Evolutionary conservation across 2,329 filamentous ascomycete species (phyloP).

Genomic region (Paraphaeosphaeria sporulosa): DNA sequence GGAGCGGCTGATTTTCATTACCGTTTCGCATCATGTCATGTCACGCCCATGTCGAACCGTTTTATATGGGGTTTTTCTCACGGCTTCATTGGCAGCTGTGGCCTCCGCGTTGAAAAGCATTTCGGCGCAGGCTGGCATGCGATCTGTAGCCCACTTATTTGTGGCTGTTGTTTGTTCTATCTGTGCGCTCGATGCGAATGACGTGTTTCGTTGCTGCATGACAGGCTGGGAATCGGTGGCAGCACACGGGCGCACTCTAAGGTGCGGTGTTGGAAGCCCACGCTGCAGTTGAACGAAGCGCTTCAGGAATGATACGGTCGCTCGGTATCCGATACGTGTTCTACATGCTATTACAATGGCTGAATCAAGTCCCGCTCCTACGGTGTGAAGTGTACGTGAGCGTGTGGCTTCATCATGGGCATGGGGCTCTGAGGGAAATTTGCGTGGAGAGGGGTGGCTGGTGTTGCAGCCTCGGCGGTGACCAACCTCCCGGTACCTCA

Average conservation of each 20-base stretch:
- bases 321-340: conserved; percentile 25
- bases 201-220: conserved; percentile 7
- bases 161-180: not conserved
- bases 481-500: conserved; percentile 18
- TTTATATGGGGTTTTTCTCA: not conserved
- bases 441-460: not conserved
- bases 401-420: not conserved
- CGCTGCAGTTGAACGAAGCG: conserved; percentile 1
- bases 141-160: not conserved
- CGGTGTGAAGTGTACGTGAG: conserved; percentile 16
- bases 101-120: conserved; percentile 22
- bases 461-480: not conserved
- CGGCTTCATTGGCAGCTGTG: not conserved
- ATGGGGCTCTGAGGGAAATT: not conserved
- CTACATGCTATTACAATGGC: conserved; percentile 30
- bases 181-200: conserved; percentile 4
- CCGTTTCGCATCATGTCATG: conserved; percentile 9
- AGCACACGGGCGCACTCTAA: not conserved
- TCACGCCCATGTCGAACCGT: conserved; percentile 2
- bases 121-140: conserved; percentile 14
- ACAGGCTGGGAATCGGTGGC: not conserved
- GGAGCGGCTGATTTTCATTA: conserved; percentile 7
- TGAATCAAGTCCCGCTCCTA: conserved; percentile 23
- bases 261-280: conserved; percentile 9
- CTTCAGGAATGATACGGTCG: conserved; percentile 11